Evolutionary conservation across 2,329 filamentous ascomycete species (phyloP), one percentile per base, ranked within the genome.

Genomic region (Colletotrichum gigasporum): DNA sequence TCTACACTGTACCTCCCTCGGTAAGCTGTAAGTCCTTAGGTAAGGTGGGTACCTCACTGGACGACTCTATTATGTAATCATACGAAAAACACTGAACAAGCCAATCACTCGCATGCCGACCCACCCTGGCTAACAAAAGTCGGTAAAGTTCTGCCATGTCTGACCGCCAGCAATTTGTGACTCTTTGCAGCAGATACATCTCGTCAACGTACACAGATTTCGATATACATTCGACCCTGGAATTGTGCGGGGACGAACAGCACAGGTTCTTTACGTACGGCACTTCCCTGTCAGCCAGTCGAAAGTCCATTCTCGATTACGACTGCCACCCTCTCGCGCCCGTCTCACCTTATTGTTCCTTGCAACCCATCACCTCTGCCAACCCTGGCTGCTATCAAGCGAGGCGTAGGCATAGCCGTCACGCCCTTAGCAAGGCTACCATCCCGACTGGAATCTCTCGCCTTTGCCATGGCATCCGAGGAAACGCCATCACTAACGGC

Each of bases 311-410:
- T 16, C 14, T 52, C 10, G 34, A 24, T n/a, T 6, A 52, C 20
- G 18, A 26, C 14, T 14, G 14, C 20, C 22, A 39, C 22, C 34
- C 34, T 12, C 18, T 55, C 45, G 35, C 54, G 24, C 53, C 20
- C 37, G 10, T 30, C 14, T n/a, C 24, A 26, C 28, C 32, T 26
- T 18, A 14, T 32, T 8, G 8, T 32, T n/a, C 18, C 16, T n/a
- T 30, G 9, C 22, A 37, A 14, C 22, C 18, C 11, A n/a, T 30
- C 24, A 14, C 24, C 16, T n/a, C 14, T 14, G 14, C 41, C 55
- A 53, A 66, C 32, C 41, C 57, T 66, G 65, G 63, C 65, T 63
- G 30, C 48, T 24, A 18, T 59, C 37, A 45, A 48, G 47, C 52
- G 48, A 34, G 10, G 18, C 26, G 28, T 44, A 24, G 50, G 34